phyloP scores from a whole-genome alignment of 441 rosid species.

The Daphne laureola region DNA sequence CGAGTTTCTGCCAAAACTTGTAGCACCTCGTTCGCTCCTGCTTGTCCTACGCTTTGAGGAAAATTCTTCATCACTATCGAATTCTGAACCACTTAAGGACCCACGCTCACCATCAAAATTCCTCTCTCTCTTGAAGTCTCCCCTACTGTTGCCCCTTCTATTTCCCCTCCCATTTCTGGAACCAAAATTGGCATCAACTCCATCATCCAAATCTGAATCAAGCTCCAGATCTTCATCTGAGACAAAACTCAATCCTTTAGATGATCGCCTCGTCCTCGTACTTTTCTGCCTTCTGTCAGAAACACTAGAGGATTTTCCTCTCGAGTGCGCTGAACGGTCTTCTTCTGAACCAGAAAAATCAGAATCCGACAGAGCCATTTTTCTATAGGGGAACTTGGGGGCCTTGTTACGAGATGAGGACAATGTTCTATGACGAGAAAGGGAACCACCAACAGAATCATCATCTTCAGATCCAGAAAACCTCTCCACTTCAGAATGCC shows the following conservation, averaged over 20 bases:
- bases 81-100: constrained; percentile 39
- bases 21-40: constrained; percentile 17
- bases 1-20: constrained; percentile 17
- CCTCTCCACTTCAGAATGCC: constrained; percentile 33
- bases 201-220: constrained; percentile 45
- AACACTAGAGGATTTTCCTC: constrained; percentile 72
- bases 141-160: constrained; percentile 19
- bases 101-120: constrained; percentile 25
- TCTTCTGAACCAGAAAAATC: constrained; percentile 47
- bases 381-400: constrained; percentile 23
- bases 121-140: constrained; percentile 20
- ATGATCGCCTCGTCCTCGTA: constrained; percentile 28
- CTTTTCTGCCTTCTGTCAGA: constrained; percentile 33
- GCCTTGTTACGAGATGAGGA: constrained; percentile 19
- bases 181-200: constrained; percentile 23
- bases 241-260: constrained; percentile 50
- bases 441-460: constrained; percentile 17
- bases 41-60: constrained; percentile 22
- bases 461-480: constrained; percentile 37
- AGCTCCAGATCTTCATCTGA: constrained; percentile 55
- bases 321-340: constrained; percentile 43
- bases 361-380: constrained; percentile 26
- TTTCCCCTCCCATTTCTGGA: constrained; percentile 20
- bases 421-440: constrained; percentile 20
- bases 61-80: constrained; percentile 25